Evolutionary conservation across 2,329 filamentous ascomycete species (phyloP).

Genomic region (Verticillium tricorpus): DNA sequence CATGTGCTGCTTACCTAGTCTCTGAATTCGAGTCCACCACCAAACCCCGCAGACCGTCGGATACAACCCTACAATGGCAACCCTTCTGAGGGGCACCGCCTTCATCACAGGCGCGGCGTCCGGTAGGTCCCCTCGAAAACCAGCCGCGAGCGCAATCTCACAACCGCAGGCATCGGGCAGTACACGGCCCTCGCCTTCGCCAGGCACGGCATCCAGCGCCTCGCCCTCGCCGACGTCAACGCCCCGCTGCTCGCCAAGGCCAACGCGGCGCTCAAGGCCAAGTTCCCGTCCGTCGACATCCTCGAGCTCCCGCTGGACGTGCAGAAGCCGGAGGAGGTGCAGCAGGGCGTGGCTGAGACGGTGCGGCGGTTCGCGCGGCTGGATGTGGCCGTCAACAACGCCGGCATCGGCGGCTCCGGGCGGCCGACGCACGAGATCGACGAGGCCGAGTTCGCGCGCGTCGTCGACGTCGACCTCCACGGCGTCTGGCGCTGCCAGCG

Average conservation of each 20-base stretch:
- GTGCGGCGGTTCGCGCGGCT: constrained; percentile 45
- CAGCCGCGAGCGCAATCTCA: constrained; percentile 7
- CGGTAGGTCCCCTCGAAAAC: constrained; percentile 23
- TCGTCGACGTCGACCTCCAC: constrained; percentile 49
- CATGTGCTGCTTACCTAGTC: neutral
- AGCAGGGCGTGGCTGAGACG: constrained; percentile 33
- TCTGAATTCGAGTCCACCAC: neutral
- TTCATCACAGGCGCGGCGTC: constrained; percentile 45
- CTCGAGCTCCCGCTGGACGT: constrained; percentile 41
- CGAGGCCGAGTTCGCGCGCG: constrained; percentile 42
- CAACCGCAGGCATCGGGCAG: constrained; percentile 41
- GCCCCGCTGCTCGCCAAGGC: constrained; percentile 23
- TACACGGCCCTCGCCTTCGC: constrained; percentile 41
- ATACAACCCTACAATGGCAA: constrained; percentile 22
- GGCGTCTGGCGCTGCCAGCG: constrained; percentile 55
- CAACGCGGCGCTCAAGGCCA: constrained; percentile 24
- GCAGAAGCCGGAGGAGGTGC: constrained; percentile 34
- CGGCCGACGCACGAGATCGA: constrained; percentile 39
- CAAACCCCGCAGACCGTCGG: neutral
- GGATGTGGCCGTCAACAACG: constrained; percentile 52
- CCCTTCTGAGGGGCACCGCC: constrained; percentile 38
- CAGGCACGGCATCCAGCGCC: constrained; percentile 38
- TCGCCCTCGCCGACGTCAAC: constrained; percentile 43
- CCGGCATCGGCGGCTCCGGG: constrained; percentile 41
- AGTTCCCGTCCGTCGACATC: constrained; percentile 34